Evolutionary conservation across 768 basidiomycete genomes (phyloP), one percentile per base, ranked within the genome.

Genomic region (Termitomyces sp.): DNA sequence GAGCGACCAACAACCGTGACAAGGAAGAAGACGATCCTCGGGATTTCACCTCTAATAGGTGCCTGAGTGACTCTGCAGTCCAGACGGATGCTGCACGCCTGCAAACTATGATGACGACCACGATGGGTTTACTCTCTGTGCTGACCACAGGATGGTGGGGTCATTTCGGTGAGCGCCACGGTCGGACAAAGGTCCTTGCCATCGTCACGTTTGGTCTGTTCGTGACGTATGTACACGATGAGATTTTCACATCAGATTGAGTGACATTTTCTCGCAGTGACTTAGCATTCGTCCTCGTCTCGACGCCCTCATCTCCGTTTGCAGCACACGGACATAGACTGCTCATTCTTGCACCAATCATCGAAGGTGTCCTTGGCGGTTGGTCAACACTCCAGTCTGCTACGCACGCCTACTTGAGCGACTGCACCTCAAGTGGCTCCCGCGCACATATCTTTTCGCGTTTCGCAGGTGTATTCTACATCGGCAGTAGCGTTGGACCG

Each of bases 121-220:
- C 78, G 3, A 87, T 88, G 83, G 94, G 94, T 6, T 63, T 85
- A 4, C 79, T 97, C 15, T 88, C 88, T 20, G 92, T 91, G 0
- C 70, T 95, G 29, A 94, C 91, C 5, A 91, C 92, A 0, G 90
- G 87, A 2, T 93, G 87, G 83, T 97, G 94, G 94, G 91, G 92
- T 29, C 83, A 83, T 56, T 88, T 87, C 54, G 84, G 90, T 29
- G 92, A 96, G 67, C 77, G 84, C 22, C 72, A 87, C 62, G 94
- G 94, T 15, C 78, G 94, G 47, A 92, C 87, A 3, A 82, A 77
- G 52, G 86, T 95, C 24, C 81, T 96, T 56, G 86, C 88, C 6
- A 75, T 87, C 28, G 73, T 86, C 10, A 83, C 88, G 0, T 67
- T 88, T 26, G 92, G 94, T 18, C 57, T 75, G 18, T 71, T 78